These are phyloP conservation scores for Yamadazyma sp. DNA, from an alignment of 1,139 yeast genomes.

Conservation along the genomic window DNA sequence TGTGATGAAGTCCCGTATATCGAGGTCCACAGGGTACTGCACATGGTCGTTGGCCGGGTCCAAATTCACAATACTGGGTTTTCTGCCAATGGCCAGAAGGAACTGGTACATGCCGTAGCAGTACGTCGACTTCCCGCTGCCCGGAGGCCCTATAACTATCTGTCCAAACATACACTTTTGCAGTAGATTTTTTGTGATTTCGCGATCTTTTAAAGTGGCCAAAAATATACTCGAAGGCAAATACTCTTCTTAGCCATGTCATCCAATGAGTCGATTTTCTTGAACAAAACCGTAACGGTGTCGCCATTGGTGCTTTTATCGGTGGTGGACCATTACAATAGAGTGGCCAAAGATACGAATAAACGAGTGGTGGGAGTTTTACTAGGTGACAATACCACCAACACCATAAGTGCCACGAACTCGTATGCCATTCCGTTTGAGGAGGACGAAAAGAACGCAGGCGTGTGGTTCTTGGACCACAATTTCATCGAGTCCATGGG, in stretches of 20 bases:
- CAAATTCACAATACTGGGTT: conserved; percentile 75
- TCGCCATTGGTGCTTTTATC: conserved; percentile 94
- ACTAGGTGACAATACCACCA: conserved; percentile 71
- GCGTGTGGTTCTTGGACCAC: conserved; percentile 98
- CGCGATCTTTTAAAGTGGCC: not conserved
- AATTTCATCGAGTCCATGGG: conserved; percentile 95
- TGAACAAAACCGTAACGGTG: conserved; percentile 72
- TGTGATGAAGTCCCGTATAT: conserved; percentile 83
- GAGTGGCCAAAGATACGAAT: conserved; percentile 66
- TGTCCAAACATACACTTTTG: conserved; percentile 66
- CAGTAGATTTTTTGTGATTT: not conserved
- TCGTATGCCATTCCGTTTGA: conserved; percentile 92
- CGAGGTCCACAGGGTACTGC: conserved; percentile 82
- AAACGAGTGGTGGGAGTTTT: conserved; percentile 94
- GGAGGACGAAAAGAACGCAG: conserved; percentile 88
- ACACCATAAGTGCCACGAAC: conserved; percentile 66
- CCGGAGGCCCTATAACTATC: conserved; percentile 96
- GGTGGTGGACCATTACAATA: conserved; percentile 91
- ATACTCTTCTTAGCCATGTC: conserved; percentile 5
- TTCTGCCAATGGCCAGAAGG: conserved; percentile 88
- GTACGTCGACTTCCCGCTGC: conserved; percentile 94
- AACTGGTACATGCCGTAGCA: conserved; percentile 92
- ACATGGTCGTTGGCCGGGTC: conserved; percentile 93
- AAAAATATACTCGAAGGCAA: conserved; percentile 4
- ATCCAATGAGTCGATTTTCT: conserved; percentile 34